Base-by-base conservation (phyloP, 2,329 filamentous ascomycete genomes). In the Diaporthe citrichinensis region DNA sequence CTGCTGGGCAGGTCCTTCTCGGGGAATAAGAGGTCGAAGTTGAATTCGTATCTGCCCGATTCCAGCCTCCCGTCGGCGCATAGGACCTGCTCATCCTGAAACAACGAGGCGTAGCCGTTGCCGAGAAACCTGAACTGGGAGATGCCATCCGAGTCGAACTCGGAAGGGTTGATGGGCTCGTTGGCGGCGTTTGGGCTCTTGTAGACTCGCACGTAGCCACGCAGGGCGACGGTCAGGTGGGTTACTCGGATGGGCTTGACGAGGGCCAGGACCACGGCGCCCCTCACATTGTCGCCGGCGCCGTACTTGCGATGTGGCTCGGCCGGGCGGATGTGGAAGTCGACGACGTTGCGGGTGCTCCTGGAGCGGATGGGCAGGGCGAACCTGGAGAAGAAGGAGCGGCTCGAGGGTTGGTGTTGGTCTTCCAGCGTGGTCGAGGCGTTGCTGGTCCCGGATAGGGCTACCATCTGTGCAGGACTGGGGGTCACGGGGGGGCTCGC, bases 21-120 rank as follows among this genome's bases (percentile, higher is more conserved):
- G 4, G 83, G 83, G 51, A 84, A 84, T 61, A 84, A 76, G 34
- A 84, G 82, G 61, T 84, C 81, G 14, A 84, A 85, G 76, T 94
- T 92, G 83, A 97, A 97, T 83, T 95, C 92, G 81, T 95, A 96
- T 79, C 91, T 90, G 53, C 94, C 93, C 62, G 93, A 89, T 71
- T 94, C 92, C 49, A 97, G 85, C 79, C 92, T 90, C 20, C 94
- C 94, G 80, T 96, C 94, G 31, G 94, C 94, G 81, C 94, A 95
- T 49, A 97, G 85, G 20, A 95, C 93, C 81, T 93, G 90, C 85
- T 97, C 94, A 81, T 97, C 94, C 83, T 95, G 93, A 81, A 96
- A 97, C 61, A 97, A 86, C 57, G 93, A 93, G n/a, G 92, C 93
- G 79, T 94, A 92, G 44, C 94, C 94, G 85, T 94, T 94, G 79